These are phyloP conservation scores for Mucor mucedo DNA, from an alignment of 371 early-diverging fungal species.

Conservation along the genomic window DNA sequence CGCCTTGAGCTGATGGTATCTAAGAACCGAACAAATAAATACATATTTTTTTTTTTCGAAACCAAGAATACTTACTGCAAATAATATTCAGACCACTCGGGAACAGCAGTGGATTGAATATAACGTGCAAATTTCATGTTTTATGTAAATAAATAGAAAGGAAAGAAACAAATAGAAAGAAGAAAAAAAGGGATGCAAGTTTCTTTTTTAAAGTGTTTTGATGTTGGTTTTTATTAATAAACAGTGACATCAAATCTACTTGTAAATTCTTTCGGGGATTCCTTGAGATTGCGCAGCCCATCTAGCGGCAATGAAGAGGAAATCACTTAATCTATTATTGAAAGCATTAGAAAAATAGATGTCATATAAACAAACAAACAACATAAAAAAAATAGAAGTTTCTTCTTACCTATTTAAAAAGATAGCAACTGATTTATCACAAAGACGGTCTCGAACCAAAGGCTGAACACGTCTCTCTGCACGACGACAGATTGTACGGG, in stretches of 20 bases:
- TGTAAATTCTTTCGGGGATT: constrained; percentile 73
- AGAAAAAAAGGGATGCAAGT: background rate
- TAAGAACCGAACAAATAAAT: background rate
- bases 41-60: background rate
- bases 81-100: constrained; percentile 87
- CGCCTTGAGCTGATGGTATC: constrained; percentile 5
- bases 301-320: constrained; percentile 86
- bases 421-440: constrained; percentile 67
- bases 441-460: constrained; percentile 63
- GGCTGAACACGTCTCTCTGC: constrained; percentile 88
- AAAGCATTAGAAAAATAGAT: constrained; percentile 11
- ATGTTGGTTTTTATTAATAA: background rate
- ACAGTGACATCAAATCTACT: constrained; percentile 22
- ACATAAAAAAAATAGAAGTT: constrained; percentile 4
- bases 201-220: background rate
- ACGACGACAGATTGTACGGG: constrained; percentile 81
- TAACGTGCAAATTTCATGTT: constrained; percentile 60
- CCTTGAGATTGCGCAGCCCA: constrained; percentile 75
- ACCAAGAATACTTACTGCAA: constrained; percentile 51
- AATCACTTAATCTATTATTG: constrained; percentile 81
- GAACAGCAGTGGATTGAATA: constrained; percentile 84
- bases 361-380: constrained; percentile 15
- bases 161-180: background rate
- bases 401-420: constrained; percentile 72
- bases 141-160: background rate